Base-by-base conservation (phyloP, 2,329 filamentous ascomycete genomes). In the Magnaporthiopsis incrustans region DNA sequence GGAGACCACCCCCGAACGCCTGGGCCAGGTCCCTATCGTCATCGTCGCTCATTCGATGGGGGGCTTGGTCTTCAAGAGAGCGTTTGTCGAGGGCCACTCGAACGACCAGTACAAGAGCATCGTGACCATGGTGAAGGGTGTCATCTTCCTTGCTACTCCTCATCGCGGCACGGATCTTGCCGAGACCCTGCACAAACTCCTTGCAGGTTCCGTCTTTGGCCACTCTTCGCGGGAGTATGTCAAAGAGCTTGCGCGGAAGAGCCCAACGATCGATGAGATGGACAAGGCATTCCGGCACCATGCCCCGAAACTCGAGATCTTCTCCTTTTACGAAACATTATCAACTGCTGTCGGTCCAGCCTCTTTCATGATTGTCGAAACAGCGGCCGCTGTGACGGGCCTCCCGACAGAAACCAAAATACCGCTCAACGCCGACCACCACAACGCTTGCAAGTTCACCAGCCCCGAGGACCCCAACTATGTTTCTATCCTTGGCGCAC, bases 261-360 rank as follows among this genome's bases (percentile, higher is more conserved):
- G 64, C 59, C 68, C 63, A 0, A 69, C 66, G 1, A 67, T 74
- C 22, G 66, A 70, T 44, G 66, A 70, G 25, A 68, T 76, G 25
- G 76, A 76, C 64, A 73, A 77, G 33, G 67, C 71, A 2, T 77
- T 77, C 68, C 71, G 70, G 4, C 69, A 73, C 60, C 65, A 68
- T 60, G 66, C 66, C 0, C 50, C 67, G 3, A 70, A 71, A 32
- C 60, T 77, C 0, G 62, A 72, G 1, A 71, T 77, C 1, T 71
- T 69, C 60, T 77, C 75, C 0, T 77, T 77, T 61, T 77, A 74
- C 60, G 74, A 77, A 63, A 76, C 72, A 4, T 59, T 69, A 1
- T 62, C 66, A 0, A 75, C 69, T 3, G 69, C 63, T 5, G 63
- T 69, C 8, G 68, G 68, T 0, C 67, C 65, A 2, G 30, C 65